phyloP scores from a whole-genome alignment of 768 basidiomycete genomes.

The Mrakia gelida region DNA sequence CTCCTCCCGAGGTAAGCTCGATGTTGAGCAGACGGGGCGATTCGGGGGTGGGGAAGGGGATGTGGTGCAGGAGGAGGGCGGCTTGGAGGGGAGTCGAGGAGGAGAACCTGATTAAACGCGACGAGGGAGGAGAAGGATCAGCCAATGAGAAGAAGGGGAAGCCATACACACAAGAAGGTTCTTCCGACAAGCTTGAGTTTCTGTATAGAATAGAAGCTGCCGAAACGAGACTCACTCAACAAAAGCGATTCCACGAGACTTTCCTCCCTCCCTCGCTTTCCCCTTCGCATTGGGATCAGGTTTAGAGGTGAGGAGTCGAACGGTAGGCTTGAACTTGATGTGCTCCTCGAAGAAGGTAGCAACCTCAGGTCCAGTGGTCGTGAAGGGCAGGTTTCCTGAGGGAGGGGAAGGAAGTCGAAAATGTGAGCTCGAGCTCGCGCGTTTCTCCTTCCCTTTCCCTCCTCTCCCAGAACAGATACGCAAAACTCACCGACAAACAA shows the following conservation, averaged over 20 bases:
- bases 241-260: conserved; percentile 29
- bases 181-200: no score
- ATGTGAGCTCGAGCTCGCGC: not conserved
- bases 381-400: conserved; percentile 28
- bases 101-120: conserved; percentile 16
- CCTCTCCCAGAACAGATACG: not conserved
- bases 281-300: conserved; percentile 23
- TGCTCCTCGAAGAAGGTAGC: conserved; percentile 28
- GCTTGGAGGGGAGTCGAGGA: conserved; percentile 26
- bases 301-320: conserved; percentile 30
- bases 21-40: conserved; percentile 26
- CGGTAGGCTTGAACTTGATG: conserved; percentile 25
- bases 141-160: not conserved
- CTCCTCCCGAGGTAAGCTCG: conserved; percentile 31
- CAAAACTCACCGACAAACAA: conserved; percentile 30
- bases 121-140: not conserved
- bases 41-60: conserved; percentile 24
- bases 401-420: not conserved
- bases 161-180: not conserved
- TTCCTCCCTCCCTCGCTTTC: conserved; percentile 18
- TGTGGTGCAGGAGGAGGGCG: conserved; percentile 28
- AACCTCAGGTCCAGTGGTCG: conserved; percentile 19
- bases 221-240: conserved; percentile 21
- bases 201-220: no score
- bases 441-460: not conserved